Evolutionary conservation across 148 eudicot genomes (phyloP), one percentile per base, ranked within the genome.

Genomic region (Polygonum maritimum): DNA sequence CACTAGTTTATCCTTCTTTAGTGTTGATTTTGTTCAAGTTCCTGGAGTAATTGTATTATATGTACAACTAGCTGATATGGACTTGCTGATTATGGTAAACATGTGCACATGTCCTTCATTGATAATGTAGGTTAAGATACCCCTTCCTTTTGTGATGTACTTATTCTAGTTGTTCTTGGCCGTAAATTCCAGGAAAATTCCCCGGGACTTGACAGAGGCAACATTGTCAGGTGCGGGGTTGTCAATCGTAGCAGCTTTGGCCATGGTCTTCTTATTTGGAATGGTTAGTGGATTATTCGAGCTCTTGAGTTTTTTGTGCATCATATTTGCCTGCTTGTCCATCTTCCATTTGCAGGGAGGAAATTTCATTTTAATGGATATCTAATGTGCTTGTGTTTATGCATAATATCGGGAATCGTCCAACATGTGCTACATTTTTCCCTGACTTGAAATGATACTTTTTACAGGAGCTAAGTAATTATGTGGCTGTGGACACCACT

Each of bases 191-290:
- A 94, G 98, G 85, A 94, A 94, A 86, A 94, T 92, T 82, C 98
- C 98, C 16, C 84, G 98, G 81, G 98, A 94, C 86, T 89, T 94
- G 84, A 94, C 98, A 44, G 98, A 94, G 79, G 98, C 98, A 83
- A 90, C 98, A 70, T 77, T 92, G 54, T 92, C 97, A 51, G 97
- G 97, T 81, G 98, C 97, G 79, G 98, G 98, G 76, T 81, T 94
- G 85, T 94, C 98, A 76, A 80, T 94, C 40, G 15, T 90, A 80
- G 98, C 97, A 44, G 96, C 97, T 79, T 80, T 94, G 65, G 78
- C 81, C 79, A 92, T 94, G 90, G 79, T 90, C 38, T 92, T 94
- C 83, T 88, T 94, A 78, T 94, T 94, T 89, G 98, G 97, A 78
- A 94, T 94, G 98, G 98, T 94, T 81, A 74, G 89, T 77, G 74